Percentiles rank a stretch among this genome's conserved stretches.
Conservation (phyloP, 768 basidiomycete genomes). For the Wakefieldia striispora region DNA sequence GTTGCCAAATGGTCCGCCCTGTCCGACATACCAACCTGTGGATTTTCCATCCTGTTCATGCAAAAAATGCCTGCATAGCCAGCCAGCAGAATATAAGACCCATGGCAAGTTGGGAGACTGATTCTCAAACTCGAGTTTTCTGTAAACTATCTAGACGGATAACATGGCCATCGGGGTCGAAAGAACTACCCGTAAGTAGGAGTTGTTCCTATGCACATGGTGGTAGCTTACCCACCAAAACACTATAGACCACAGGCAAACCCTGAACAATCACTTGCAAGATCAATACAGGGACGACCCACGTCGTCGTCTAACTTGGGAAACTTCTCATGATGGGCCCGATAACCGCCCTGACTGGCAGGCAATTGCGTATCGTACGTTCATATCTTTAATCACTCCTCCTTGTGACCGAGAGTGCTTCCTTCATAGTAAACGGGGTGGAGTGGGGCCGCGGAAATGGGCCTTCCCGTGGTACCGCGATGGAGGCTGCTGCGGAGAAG, state of each 20-base stretch:
- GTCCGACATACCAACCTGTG: conserved; percentile 25
- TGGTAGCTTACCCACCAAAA: background rate
- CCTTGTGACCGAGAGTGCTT: background rate
- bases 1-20: conserved; percentile 2
- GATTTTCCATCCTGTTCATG: conserved; percentile 1
- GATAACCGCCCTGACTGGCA: conserved; percentile 23
- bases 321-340: conserved; percentile 12
- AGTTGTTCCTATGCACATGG: background rate
- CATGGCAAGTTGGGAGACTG: background rate
- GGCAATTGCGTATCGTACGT: conserved; percentile 23
- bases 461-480: conserved; percentile 16
- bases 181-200: conserved; percentile 11
- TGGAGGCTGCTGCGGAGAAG: conserved; percentile 18
- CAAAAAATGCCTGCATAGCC: conserved; percentile 14
- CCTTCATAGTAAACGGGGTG: conserved; percentile 14
- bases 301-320: conserved; percentile 16
- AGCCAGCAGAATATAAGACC: conserved; percentile 16
- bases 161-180: conserved; percentile 1
- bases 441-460: conserved; percentile 25
- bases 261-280: conserved; percentile 24
- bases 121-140: background rate
- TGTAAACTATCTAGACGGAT: background rate
- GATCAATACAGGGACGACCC: conserved; percentile 12
- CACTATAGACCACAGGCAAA: conserved; percentile 20
- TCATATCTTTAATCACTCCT: background rate